A percentile compares a stretch with the other conserved stretches of the same genome.
phyloP scores from a whole-genome alignment of 441 rosid genomes.

The Jatropha podagrica region DNA sequence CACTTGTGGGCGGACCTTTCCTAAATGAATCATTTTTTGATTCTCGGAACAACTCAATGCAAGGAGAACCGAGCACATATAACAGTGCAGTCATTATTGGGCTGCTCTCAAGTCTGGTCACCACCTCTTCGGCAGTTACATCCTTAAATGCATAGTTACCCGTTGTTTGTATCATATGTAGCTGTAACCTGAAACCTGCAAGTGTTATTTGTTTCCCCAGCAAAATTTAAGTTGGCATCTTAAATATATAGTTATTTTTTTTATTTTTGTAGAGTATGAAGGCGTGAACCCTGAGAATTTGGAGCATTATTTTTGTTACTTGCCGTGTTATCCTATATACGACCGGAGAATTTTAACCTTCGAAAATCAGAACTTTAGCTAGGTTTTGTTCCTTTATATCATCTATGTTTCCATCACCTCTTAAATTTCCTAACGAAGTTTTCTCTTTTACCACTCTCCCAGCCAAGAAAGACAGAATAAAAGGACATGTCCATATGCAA shows the following conservation, averaged over 20 bases:
- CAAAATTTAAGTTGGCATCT: slow-evolving; percentile 7
- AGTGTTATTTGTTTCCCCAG: slow-evolving; percentile 13
- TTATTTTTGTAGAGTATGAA: background rate
- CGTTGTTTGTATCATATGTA: slow-evolving; percentile 27
- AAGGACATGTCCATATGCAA: no score
- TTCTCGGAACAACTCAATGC: slow-evolving; percentile 75
- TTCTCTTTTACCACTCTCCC: no score
- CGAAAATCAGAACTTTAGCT: no score
- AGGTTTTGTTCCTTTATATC: no score
- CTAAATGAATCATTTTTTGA: slow-evolving; percentile 70
- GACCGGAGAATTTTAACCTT: background rate
- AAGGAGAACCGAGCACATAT: slow-evolving; percentile 93
- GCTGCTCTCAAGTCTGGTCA: slow-evolving; percentile 79
- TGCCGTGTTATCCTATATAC: background rate
- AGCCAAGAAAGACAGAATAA: no score
- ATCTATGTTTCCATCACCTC: no score
- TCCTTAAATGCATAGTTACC: slow-evolving; percentile 38
- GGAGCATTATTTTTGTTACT: background rate
- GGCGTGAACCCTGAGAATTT: slow-evolving; percentile 6
- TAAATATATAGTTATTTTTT: background rate
- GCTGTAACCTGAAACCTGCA: slow-evolving; percentile 11
- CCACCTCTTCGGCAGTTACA: slow-evolving; percentile 70
- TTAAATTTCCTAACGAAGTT: no score
- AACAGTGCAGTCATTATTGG: slow-evolving; percentile 85
- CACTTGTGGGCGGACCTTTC: slow-evolving; percentile 92